Evolutionary conservation across 2,329 filamentous ascomycete species (phyloP).

Genomic region (Emergomyces pasteurianus): DNA sequence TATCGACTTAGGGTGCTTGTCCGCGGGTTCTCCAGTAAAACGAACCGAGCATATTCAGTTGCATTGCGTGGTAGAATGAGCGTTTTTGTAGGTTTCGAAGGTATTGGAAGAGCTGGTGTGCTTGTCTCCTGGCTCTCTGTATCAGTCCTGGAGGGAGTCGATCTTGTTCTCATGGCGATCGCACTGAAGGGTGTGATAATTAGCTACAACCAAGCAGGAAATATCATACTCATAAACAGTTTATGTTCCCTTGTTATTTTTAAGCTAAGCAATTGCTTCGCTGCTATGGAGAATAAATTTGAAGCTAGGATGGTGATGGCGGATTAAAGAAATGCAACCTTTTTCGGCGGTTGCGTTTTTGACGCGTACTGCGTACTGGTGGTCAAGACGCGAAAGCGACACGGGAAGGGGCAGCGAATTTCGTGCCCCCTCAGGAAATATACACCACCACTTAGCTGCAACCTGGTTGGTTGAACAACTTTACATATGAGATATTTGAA

Average conservation of each 20-base stretch:
- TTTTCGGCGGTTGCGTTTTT: not conserved
- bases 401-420: not conserved
- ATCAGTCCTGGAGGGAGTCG: constrained; percentile 15
- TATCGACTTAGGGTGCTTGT: constrained; percentile 40
- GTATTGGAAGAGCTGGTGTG: constrained; percentile 12
- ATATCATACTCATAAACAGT: not conserved
- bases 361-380: constrained; percentile 2
- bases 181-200: not conserved
- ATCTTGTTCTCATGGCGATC: constrained; percentile 21
- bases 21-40: constrained; percentile 44
- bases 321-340: not conserved
- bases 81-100: constrained; percentile 31
- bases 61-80: constrained; percentile 46
- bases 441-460: not conserved
- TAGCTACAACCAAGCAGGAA: not conserved
- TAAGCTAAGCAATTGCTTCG: not conserved
- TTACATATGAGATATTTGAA: not conserved
- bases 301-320: not conserved
- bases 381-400: not conserved
- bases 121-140: constrained; percentile 3
- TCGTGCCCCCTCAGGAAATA: not conserved
- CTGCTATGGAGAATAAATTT: not conserved
- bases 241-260: not conserved
- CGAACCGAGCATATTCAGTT: constrained; percentile 42
- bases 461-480: not conserved